Evolutionary conservation across 768 basidiomycete genomes (phyloP).

Genomic region (Suillus alpinus): DNA sequence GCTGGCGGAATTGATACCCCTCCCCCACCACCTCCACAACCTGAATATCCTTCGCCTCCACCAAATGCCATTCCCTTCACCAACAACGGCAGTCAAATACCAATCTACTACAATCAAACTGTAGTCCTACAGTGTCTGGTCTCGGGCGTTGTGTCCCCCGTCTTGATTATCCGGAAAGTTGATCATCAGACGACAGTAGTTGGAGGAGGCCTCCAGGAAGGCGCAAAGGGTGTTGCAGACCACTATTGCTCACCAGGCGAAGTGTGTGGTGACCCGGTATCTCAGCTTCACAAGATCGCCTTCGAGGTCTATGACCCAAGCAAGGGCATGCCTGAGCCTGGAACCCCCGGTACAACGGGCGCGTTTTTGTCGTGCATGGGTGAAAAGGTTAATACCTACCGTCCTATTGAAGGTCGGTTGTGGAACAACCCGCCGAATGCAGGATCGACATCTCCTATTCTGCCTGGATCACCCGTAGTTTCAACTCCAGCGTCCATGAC

Average conservation of each 20-base stretch:
- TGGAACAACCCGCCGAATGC: constrained; percentile 56
- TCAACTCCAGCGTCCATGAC: constrained; percentile 57
- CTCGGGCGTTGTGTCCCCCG: constrained; percentile 90
- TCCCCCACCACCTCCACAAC: constrained; percentile 77
- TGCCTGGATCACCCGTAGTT: constrained; percentile 69
- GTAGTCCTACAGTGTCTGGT: constrained; percentile 93
- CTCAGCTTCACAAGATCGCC: constrained; percentile 93
- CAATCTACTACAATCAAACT: constrained; percentile 96
- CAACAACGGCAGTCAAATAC: constrained; percentile 79
- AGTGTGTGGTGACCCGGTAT: constrained; percentile 90
- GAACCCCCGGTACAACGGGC: constrained; percentile 74
- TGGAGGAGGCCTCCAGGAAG: constrained; percentile 87
- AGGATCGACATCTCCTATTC: constrained; percentile 52
- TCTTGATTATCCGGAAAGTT: constrained; percentile 91
- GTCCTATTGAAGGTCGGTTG: constrained; percentile 76
- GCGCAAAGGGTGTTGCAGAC: constrained; percentile 80
- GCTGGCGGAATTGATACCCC: constrained; percentile 73
- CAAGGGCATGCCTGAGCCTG: constrained; percentile 69
- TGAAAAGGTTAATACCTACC: constrained; percentile 90
- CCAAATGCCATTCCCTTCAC: constrained; percentile 87
- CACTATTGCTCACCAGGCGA: constrained; percentile 83
- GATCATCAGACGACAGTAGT: constrained; percentile 88
- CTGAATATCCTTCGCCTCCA: constrained; percentile 89
- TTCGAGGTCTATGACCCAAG: constrained; percentile 83
- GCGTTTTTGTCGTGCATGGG: constrained; percentile 90